Percentiles rank a stretch among this genome's conserved stretches.
Evolutionary conservation across 73 alveolate species (phyloP).

Genomic region (Paramecium primaurelia): DNA sequence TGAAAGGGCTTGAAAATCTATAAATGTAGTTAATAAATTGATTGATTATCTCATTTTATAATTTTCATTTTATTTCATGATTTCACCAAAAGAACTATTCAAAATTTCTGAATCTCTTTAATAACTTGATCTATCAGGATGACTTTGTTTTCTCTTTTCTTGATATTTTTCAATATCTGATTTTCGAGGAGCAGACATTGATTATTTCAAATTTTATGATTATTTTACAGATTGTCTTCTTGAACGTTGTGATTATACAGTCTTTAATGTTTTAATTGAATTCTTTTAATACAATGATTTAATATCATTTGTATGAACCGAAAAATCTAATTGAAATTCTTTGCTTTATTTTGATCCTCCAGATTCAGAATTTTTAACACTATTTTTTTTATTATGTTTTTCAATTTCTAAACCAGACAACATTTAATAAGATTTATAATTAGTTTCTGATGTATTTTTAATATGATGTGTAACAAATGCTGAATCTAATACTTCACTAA

Average conservation of each 20-base stretch:
- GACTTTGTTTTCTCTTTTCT: not conserved
- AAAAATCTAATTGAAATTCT: constrained; percentile 29
- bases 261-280: not conserved
- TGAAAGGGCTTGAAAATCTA: not conserved
- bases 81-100: not conserved
- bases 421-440: not conserved
- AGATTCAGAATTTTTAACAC: constrained; percentile 18
- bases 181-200: not conserved
- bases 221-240: not conserved
- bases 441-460: not conserved
- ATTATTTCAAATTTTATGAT: not conserved
- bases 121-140: not conserved
- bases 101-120: not conserved
- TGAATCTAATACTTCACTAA: not conserved
- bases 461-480: not conserved
- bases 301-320: constrained; percentile 19
- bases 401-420: not conserved
- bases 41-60: not conserved
- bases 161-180: not conserved
- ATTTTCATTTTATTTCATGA: not conserved
- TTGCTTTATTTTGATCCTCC: not conserved
- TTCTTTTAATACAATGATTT: constrained; percentile 6
- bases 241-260: not conserved
- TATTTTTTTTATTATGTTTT: not conserved
- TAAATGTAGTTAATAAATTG: not conserved